phyloP scores from a whole-genome alignment of 441 rosid species.

The Eutrema salsugineum region DNA sequence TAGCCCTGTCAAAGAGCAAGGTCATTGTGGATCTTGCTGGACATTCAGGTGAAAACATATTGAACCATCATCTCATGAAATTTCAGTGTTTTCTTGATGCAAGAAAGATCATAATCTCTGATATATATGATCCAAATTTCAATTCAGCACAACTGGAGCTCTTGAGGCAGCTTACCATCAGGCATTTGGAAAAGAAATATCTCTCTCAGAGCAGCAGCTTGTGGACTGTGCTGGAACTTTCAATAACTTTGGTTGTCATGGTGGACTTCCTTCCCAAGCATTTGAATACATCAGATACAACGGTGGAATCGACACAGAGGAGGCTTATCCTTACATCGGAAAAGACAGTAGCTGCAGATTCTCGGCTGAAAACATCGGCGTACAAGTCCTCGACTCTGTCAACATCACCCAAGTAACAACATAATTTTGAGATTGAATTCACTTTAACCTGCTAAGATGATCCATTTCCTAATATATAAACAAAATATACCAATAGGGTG shows the following conservation, averaged over 20 bases:
- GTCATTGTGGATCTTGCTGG: conserved; percentile 96
- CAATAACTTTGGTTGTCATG: conserved; percentile 75
- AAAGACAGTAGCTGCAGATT: conserved; percentile 61
- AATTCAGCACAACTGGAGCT: conserved; percentile 80
- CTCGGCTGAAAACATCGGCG: conserved; percentile 69
- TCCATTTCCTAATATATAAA: neutral
- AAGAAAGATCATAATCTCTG: neutral
- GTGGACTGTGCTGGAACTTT: conserved; percentile 88
- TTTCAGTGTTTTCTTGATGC: neutral
- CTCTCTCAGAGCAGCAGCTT: conserved; percentile 86
- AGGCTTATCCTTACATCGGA: conserved; percentile 69
- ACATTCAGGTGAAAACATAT: conserved; percentile 65
- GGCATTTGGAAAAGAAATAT: conserved; percentile 70
- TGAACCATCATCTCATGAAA: neutral
- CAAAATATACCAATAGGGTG: conserved; percentile 44
- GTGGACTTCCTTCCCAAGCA: conserved; percentile 95
- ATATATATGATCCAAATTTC: neutral
- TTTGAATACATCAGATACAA: conserved; percentile 84
- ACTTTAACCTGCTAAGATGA: neutral
- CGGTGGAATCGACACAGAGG: conserved; percentile 89
- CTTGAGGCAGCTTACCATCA: conserved; percentile 95
- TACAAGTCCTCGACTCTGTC: conserved; percentile 57
- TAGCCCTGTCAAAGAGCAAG: conserved; percentile 85
- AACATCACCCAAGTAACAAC: conserved; percentile 70
- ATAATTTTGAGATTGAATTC: neutral